Base-by-base conservation (phyloP, 192 early-diverging fungal genomes). In the Coemansia sp. region DNA sequence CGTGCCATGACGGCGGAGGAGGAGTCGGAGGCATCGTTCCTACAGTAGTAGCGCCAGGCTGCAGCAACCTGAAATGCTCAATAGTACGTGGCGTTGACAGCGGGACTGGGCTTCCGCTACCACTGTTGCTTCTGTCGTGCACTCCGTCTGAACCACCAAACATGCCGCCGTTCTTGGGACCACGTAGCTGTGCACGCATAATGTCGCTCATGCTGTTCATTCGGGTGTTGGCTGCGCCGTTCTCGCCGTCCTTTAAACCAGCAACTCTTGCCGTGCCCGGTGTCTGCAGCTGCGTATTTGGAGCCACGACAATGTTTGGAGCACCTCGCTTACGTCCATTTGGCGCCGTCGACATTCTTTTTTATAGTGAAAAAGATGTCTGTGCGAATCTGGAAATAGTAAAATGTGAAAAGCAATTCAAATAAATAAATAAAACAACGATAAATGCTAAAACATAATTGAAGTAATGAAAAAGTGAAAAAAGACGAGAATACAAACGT, bases 1-100 rank as follows among this genome's bases (percentile, higher is more conserved):
- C 65, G 59, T 77, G 68, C 79, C 79, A 82, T 4, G 51, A 46
- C 20, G 67, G 26, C 10, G 79, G 79, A 23, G 79, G 60, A 24
- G 43, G 41, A 23, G 49, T 60, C 43, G 43, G 15, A n/a, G 60
- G 36, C 43, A 65, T 53, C 41, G 4, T 44, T 45, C 8, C 39
- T 56, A 21, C 39, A 23, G 35, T 44, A 26, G 55, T 43, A 20
- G 36, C 39, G 9, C 60, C 39, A 20, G 41, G 30, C 67, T 67
- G 73, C 41, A 43, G 55, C 24, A 63, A 20, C 20, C 58, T 67
- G 45, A 69, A 67, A 20, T 73, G 66, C n/a, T 73, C 78, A 12
- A 71, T 67, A 23, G 73, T 76, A 21, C 68, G 78, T n/a, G 78
- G 72, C 57, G 73, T 61, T 20, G 73, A 38, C 36, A 60, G 64